Conservation (phyloP, 345 rosid genomes). For the Isatis tinctoria region DNA sequence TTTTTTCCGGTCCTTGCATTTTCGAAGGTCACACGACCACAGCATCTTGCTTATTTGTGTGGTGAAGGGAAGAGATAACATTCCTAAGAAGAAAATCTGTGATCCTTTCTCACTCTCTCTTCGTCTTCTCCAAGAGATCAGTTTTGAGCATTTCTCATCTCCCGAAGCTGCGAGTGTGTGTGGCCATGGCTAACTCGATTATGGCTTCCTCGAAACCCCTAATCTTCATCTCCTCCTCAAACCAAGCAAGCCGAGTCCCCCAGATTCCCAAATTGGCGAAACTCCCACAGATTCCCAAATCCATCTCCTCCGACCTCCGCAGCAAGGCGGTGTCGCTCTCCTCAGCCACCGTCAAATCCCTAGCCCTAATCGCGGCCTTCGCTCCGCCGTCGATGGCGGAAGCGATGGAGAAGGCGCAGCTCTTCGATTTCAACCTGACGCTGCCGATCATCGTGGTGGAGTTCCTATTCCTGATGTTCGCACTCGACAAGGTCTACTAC, state of each 20-base stretch:
- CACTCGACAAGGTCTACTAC: constrained; percentile 78
- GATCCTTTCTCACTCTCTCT: not conserved
- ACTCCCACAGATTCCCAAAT: constrained; percentile 34
- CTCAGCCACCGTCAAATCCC: constrained; percentile 49
- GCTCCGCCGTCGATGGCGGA: constrained; percentile 80
- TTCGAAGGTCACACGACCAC: not conserved
- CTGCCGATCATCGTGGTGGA: constrained; percentile 82
- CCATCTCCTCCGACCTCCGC: constrained; percentile 30
- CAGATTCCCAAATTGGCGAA: constrained; percentile 33
- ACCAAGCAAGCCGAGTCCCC: constrained; percentile 32
- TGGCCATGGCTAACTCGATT: constrained; percentile 70
- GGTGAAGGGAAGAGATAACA: constrained; percentile 58
- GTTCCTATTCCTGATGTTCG: constrained; percentile 79
- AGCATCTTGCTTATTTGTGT: constrained; percentile 53
- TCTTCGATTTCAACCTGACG: constrained; percentile 91
- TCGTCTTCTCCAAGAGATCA: constrained; percentile 24
- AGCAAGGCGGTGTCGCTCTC: constrained; percentile 35
- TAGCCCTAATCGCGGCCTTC: constrained; percentile 55
- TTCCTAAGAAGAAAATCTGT: constrained; percentile 4
- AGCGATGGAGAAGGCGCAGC: constrained; percentile 79
- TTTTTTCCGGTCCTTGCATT: not conserved
- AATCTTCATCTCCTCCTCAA: constrained; percentile 35
- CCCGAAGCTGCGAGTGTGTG: not conserved
- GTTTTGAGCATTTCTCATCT: constrained; percentile 7
- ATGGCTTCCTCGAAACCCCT: constrained; percentile 66